Conservation (phyloP, 2,329 filamentous ascomycete species). For the Monascus ruber region DNA sequence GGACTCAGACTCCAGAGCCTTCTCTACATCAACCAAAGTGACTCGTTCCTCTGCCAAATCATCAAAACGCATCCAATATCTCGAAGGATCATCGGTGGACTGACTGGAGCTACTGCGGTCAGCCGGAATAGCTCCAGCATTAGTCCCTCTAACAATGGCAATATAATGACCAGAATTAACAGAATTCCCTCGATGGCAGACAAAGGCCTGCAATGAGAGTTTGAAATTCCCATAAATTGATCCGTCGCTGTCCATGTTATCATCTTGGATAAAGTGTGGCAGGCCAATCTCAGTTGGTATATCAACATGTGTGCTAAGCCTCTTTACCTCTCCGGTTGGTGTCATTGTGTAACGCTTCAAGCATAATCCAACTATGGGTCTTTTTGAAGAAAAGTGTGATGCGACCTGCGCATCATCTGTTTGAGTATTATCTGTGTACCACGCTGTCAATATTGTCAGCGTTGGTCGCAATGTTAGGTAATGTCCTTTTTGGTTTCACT, state of each 20-base stretch:
- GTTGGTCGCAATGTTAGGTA: slow-evolving; percentile 15
- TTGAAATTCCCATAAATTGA: slow-evolving; percentile 81
- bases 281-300: slow-evolving; percentile 76
- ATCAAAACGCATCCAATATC: slow-evolving; percentile 85
- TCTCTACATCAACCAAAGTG: slow-evolving; percentile 62
- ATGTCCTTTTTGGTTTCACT: slow-evolving; percentile 1
- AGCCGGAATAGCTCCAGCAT: slow-evolving; percentile 21
- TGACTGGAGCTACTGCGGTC: slow-evolving; percentile 14
- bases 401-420: slow-evolving; percentile 68
- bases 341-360: slow-evolving; percentile 80
- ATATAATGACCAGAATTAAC: slow-evolving; percentile 88
- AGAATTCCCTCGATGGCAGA: slow-evolving; percentile 81
- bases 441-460: slow-evolving; percentile 48
- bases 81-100: slow-evolving; percentile 49
- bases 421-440: slow-evolving; percentile 63
- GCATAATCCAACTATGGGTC: slow-evolving; percentile 84
- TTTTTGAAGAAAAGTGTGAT: slow-evolving; percentile 69
- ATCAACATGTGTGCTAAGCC: slow-evolving; percentile 75
- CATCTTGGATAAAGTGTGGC: slow-evolving; percentile 81
- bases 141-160: slow-evolving; percentile 65
- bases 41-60: slow-evolving; percentile 69
- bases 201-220: slow-evolving; percentile 76
- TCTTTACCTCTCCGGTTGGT: slow-evolving; percentile 53
- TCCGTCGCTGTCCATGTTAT: slow-evolving; percentile 54
- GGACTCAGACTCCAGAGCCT: slow-evolving; percentile 71